phyloP scores from a whole-genome alignment of 176 grass and related monocot genomes.

The Juncus inflexus region DNA sequence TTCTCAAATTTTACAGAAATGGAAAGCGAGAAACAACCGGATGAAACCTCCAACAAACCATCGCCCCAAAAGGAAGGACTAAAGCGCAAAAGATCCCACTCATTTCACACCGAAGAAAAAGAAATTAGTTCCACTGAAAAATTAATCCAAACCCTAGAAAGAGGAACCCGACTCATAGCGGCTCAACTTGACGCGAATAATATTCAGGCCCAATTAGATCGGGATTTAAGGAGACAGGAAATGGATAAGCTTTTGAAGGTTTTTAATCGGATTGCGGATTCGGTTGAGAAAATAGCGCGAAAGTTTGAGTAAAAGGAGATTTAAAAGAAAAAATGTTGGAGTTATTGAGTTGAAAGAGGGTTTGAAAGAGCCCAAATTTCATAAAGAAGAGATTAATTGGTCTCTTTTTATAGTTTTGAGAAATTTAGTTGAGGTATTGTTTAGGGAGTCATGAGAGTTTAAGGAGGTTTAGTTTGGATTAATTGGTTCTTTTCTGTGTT shows the following conservation, averaged over 20 bases:
- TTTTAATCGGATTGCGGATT: conserved; percentile 16
- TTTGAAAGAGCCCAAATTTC: no score
- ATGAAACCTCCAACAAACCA: neutral
- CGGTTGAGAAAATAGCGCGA: conserved; percentile 18
- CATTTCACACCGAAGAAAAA: neutral
- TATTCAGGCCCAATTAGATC: conserved; percentile 15
- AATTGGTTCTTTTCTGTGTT: neutral
- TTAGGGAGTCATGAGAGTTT: neutral
- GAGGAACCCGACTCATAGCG: conserved; percentile 22
- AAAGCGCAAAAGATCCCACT: conserved; percentile 20
- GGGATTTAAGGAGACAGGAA: conserved; percentile 17
- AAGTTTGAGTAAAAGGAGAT: neutral
- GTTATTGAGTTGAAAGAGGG: no score
- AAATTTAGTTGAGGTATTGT: no score
- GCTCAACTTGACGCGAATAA: conserved; percentile 24
- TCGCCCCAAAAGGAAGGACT: conserved; percentile 4
- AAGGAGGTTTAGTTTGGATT: neutral
- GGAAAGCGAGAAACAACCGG: conserved; percentile 7
- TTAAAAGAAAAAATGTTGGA: no score
- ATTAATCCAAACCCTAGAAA: conserved; percentile 15
- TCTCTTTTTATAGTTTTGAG: no score
- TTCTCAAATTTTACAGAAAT: conserved; percentile 5
- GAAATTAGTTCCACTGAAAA: neutral
- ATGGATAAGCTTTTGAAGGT: conserved; percentile 12
- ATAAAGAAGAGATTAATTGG: no score